Evolutionary conservation across 257 asterid genomes (phyloP).

Genomic region (Solanum sejunctum): DNA sequence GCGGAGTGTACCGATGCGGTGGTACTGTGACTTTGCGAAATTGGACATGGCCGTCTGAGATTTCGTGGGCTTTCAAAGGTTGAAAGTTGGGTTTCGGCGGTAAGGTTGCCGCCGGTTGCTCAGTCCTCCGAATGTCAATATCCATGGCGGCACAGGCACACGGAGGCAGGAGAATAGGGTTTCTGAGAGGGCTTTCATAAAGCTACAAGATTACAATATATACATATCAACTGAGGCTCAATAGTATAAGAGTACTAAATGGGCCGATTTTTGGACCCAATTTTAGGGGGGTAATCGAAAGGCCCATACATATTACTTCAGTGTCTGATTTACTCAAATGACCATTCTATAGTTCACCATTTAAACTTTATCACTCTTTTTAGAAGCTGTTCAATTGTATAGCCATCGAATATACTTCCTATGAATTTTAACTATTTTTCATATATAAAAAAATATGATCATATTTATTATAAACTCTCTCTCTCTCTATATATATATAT

Average conservation of each 20-base stretch:
- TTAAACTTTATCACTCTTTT: not conserved
- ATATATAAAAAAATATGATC: too few relatives aligned
- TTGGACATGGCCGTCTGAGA: slow-evolving; percentile 61
- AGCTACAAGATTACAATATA: not conserved
- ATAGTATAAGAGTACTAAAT: not conserved
- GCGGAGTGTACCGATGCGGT: slow-evolving; percentile 63
- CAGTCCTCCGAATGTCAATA: not conserved
- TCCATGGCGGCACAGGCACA: not conserved
- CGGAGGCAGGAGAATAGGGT: not conserved
- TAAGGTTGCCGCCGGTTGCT: not conserved
- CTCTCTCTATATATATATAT: too few relatives aligned
- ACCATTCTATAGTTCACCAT: not conserved
- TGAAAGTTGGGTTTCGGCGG: slow-evolving; percentile 44
- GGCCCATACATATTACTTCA: not conserved
- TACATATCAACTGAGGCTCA: not conserved
- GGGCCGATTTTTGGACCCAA: not conserved
- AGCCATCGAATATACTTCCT: too few relatives aligned
- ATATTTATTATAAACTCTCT: too few relatives aligned
- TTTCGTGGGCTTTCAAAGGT: slow-evolving; percentile 72
- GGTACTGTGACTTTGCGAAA: slow-evolving; percentile 72
- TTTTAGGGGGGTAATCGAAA: not conserved
- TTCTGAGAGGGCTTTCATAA: not conserved
- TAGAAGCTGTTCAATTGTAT: not conserved
- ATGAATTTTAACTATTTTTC: too few relatives aligned
- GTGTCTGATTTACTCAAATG: not conserved